Conservation (phyloP, 2,329 filamentous ascomycete genomes). For the Rosellinia necatrix region DNA sequence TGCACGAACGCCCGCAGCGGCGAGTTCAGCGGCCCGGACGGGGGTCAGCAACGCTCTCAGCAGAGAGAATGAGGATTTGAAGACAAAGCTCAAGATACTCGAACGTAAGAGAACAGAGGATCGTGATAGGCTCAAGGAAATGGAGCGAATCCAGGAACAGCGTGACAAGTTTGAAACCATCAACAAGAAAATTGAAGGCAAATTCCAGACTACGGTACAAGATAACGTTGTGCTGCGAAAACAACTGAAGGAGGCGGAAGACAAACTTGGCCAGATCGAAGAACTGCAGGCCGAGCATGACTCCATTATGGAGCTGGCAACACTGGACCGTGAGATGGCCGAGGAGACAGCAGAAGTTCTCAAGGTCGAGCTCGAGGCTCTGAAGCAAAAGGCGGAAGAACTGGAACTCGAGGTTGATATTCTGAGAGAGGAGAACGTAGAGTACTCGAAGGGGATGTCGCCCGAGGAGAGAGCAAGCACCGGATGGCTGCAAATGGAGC, state of each 20-base stretch:
- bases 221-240: constrained; percentile 79
- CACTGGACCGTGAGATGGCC: constrained; percentile 92
- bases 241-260: constrained; percentile 75
- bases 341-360: constrained; percentile 86
- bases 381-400: constrained; percentile 80
- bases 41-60: constrained; percentile 55
- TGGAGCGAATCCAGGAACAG: constrained; percentile 78
- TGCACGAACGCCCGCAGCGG: constrained; percentile 36
- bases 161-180: constrained; percentile 80
- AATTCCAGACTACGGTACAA: constrained; percentile 82
- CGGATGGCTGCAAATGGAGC: constrained; percentile 90
- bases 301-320: constrained; percentile 80
- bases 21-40: constrained; percentile 43
- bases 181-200: constrained; percentile 87
- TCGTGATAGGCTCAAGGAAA: constrained; percentile 77
- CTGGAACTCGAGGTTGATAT: constrained; percentile 87
- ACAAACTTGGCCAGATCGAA: constrained; percentile 71
- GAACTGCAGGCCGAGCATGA: constrained; percentile 83
- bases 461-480: constrained; percentile 85
- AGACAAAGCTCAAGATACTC: constrained; percentile 83
- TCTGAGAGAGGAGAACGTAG: constrained; percentile 82
- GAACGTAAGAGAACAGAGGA: constrained; percentile 88
- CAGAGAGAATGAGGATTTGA: constrained; percentile 82
- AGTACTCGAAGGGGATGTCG: constrained; percentile 82
- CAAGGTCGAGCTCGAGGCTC: constrained; percentile 77